Conservation (phyloP, 1,139 yeast species). For the Pichia norvegensis region DNA sequence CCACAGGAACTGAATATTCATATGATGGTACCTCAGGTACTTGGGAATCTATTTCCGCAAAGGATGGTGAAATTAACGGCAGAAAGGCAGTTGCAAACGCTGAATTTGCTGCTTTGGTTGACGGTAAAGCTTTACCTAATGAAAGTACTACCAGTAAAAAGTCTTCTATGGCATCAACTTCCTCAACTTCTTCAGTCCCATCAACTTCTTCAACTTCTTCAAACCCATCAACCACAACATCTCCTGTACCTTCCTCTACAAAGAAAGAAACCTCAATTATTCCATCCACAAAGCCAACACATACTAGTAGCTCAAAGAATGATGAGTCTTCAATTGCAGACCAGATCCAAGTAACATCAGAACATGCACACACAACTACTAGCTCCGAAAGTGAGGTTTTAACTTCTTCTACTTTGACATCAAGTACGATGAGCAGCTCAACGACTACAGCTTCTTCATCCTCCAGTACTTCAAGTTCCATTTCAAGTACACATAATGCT, state of each 20-base stretch:
- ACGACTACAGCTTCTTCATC: neutral
- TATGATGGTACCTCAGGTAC: conserved; percentile 59
- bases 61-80: conserved; percentile 58
- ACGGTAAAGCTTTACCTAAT: conserved; percentile 21
- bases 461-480: neutral
- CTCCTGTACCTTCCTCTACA: neutral
- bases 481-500: neutral
- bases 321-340: neutral
- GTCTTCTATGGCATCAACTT: neutral
- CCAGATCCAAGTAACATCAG: neutral
- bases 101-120: conserved; percentile 40
- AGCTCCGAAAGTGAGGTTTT: neutral
- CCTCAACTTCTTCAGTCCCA: neutral
- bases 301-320: neutral
- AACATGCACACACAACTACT: no score
- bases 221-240: neutral
- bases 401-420: neutral
- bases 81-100: conserved; percentile 42
- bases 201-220: neutral
- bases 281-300: neutral
- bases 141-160: neutral
- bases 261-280: neutral
- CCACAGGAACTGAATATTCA: conserved; percentile 62
- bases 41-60: conserved; percentile 62
- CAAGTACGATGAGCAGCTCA: neutral